phyloP scores from a whole-genome alignment of 2,329 filamentous ascomycete species.

The Fusarium fujikuroi region DNA sequence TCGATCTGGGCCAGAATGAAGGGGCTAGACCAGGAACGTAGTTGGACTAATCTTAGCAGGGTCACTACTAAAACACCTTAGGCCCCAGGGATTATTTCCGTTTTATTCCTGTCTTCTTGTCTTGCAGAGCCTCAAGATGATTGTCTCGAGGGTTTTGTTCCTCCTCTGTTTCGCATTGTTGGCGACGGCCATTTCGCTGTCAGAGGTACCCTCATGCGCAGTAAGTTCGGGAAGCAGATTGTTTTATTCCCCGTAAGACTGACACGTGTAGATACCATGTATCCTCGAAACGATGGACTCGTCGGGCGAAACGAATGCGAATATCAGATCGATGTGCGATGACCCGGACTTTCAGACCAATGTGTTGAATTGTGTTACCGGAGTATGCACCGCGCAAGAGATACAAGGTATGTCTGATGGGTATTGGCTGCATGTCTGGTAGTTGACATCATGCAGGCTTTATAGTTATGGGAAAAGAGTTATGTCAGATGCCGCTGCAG shows the following conservation, averaged over 20 bases:
- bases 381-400: not conserved
- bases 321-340: not conserved
- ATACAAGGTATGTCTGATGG: not conserved
- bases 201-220: not conserved
- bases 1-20: not conserved
- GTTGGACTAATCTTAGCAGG: not conserved
- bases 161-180: not conserved
- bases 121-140: not conserved
- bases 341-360: fast-evolving
- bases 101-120: not conserved
- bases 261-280: not conserved
- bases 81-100: not conserved
- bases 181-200: fast-evolving
- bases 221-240: not conserved
- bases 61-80: not conserved
- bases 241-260: not conserved
- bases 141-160: fast-evolving
- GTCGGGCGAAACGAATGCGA: too few relatives aligned
- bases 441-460: not conserved
- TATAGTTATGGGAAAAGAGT: not conserved
- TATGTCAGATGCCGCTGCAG: not conserved
- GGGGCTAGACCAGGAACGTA: not conserved
- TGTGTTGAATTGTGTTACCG: fast-evolving
- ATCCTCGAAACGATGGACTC: not conserved
- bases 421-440: fast-evolving